These are phyloP conservation scores for Fomitopsis schrenkii DNA, from an alignment of 1,284 basidiomycete species.

Conservation along the genomic window DNA sequence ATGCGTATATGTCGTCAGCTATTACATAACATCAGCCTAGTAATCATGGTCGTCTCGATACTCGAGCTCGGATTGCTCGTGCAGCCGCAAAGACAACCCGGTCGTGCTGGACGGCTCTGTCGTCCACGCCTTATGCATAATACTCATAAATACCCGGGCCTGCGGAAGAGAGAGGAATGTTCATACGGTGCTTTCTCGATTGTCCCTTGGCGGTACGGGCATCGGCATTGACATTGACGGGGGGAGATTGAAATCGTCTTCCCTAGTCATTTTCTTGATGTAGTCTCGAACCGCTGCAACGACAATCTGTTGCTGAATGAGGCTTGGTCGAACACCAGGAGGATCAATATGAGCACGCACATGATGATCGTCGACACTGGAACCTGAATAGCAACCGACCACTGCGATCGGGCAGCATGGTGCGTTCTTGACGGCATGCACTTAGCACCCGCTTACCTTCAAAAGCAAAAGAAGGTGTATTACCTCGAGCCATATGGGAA, in stretches of 20 bases:
- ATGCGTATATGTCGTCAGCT: not conserved
- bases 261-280: conserved; percentile 51
- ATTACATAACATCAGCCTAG: conserved; percentile 7
- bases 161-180: not conserved
- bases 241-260: conserved; percentile 24
- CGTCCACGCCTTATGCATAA: conserved; percentile 14
- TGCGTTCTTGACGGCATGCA: conserved; percentile 51
- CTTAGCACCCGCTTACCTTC: conserved; percentile 5
- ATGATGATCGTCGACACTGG: conserved; percentile 72
- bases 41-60: conserved; percentile 16
- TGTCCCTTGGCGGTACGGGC: conserved; percentile 26
- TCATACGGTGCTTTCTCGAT: conserved; percentile 16
- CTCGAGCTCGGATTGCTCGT: conserved; percentile 12
- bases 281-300: conserved; percentile 66
- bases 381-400: conserved; percentile 79
- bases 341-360: conserved; percentile 36
- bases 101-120: conserved; percentile 14
- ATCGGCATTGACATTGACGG: conserved; percentile 19
- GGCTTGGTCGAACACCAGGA: not conserved
- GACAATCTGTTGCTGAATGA: conserved; percentile 44
- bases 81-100: conserved; percentile 8
- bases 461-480: conserved; percentile 1
- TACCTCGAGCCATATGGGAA: conserved; percentile 81
- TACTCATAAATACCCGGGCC: not conserved
- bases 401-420: conserved; percentile 76